phyloP scores from a whole-genome alignment of 179 eudicot genomes.

The Sideroxylon spinosum region DNA sequence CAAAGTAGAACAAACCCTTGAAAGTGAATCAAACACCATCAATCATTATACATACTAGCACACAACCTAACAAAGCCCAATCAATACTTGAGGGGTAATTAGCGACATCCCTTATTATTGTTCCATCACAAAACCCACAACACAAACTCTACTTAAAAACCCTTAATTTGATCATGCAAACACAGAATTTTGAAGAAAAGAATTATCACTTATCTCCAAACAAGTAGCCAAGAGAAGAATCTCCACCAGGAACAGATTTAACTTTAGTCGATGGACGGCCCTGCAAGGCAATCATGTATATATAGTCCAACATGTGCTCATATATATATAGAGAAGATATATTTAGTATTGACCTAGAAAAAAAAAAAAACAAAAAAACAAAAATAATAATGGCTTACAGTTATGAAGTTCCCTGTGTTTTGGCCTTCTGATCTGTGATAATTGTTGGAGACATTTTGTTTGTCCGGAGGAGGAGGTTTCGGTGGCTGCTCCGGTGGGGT shows the following conservation, averaged over 20 bases:
- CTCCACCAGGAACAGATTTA: constrained; percentile 73
- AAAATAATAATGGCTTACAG: constrained; percentile 29
- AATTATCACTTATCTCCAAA: constrained; percentile 68
- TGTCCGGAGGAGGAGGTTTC: constrained; percentile 16
- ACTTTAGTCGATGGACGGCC: constrained; percentile 74
- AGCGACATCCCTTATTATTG: constrained; percentile 8
- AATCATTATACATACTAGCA: background rate
- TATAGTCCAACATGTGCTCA: no score
- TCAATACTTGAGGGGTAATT: background rate
- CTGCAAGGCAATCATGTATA: constrained; percentile 22
- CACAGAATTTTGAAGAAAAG: constrained; percentile 4
- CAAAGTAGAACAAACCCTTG: background rate
- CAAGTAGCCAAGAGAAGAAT: constrained; percentile 73
- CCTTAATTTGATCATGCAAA: background rate
- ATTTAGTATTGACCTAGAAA: no score
- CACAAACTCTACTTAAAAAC: background rate
- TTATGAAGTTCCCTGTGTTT: constrained; percentile 39
- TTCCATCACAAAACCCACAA: background rate
- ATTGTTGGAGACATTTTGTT: constrained; percentile 22
- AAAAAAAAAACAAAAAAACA: no score
- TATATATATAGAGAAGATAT: background rate
- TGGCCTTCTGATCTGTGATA: constrained; percentile 42
- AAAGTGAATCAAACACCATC: background rate
- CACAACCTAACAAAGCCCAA: constrained; percentile 1
- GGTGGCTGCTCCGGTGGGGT: constrained; percentile 24